phyloP scores from a whole-genome alignment of 2,329 filamentous ascomycete species.

The Penicillium expansum region DNA sequence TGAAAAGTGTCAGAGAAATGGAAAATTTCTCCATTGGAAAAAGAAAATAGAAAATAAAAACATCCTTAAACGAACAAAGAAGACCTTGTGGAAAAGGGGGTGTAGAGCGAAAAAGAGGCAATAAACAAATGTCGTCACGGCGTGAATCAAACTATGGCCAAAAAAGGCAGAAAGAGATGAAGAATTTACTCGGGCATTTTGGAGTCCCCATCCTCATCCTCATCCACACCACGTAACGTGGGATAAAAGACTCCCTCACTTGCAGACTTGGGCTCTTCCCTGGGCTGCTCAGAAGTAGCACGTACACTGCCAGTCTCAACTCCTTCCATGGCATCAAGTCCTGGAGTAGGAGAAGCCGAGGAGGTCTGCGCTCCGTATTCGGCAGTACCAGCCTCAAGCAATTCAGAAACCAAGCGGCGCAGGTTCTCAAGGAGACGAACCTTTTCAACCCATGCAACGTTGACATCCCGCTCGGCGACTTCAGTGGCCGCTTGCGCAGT shows the following conservation, averaged over 20 bases:
- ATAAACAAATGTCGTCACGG: constrained; percentile 20
- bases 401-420: constrained; percentile 55
- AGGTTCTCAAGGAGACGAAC: constrained; percentile 62
- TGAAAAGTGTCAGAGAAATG: constrained; percentile 8
- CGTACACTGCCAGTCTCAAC: constrained; percentile 32
- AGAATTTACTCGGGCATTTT: constrained; percentile 33
- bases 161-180: background rate
- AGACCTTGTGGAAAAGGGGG: background rate
- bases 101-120: constrained; percentile 3
- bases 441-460: constrained; percentile 63
- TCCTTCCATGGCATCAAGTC: constrained; percentile 30
- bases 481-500: constrained; percentile 41
- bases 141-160: constrained; percentile 12
- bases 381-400: constrained; percentile 49
- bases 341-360: constrained; percentile 19
- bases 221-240: constrained; percentile 33
- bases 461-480: constrained; percentile 39
- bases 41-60: background rate
- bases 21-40: background rate
- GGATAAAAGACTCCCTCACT: constrained; percentile 33
- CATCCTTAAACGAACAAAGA: background rate
- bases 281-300: constrained; percentile 46
- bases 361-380: constrained; percentile 16
- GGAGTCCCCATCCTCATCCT: constrained; percentile 37
- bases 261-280: constrained; percentile 28